Evolutionary conservation across 495 filamentous ascomycete species (phyloP).

Genomic region (Aspergillus ellipticus): DNA sequence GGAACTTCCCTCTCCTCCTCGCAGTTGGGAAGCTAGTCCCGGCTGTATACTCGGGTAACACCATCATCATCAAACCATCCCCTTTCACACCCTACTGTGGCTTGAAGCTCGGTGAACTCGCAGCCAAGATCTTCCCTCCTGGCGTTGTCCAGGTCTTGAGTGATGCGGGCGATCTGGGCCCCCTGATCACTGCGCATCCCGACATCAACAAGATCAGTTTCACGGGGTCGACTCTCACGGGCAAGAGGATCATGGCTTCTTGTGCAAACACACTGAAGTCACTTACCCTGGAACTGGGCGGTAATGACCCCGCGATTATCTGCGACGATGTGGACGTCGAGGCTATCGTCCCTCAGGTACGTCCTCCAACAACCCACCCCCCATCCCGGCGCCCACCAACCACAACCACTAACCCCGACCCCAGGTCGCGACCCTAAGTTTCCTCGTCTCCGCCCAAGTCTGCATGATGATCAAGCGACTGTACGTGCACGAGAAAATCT

Average conservation of each 20-base stretch:
- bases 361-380: neutral
- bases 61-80: slow-evolving; percentile 75
- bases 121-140: slow-evolving; percentile 55
- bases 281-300: slow-evolving; percentile 55
- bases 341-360: slow-evolving; percentile 51
- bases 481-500: slow-evolving; percentile 66
- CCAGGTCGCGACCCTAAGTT: slow-evolving; percentile 38
- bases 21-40: slow-evolving; percentile 35
- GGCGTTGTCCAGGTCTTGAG: slow-evolving; percentile 66
- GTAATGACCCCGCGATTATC: slow-evolving; percentile 66
- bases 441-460: slow-evolving; percentile 55
- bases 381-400: neutral
- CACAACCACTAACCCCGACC: slow-evolving; percentile 3
- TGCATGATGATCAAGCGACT: slow-evolving; percentile 62
- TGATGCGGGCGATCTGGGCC: slow-evolving; percentile 62
- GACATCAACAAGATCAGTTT: slow-evolving; percentile 67
- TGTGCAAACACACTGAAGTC: slow-evolving; percentile 61
- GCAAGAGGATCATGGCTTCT: slow-evolving; percentile 59
- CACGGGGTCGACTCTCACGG: slow-evolving; percentile 62
- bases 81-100: slow-evolving; percentile 83
- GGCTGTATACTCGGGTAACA: slow-evolving; percentile 40
- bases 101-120: slow-evolving; percentile 52
- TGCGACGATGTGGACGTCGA: slow-evolving; percentile 63
- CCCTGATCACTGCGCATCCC: slow-evolving; percentile 53
- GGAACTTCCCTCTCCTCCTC: slow-evolving; percentile 37